A percentile compares a stretch with the other conserved stretches of the same genome.
phyloP scores from a whole-genome alignment of 1,284 basidiomycete species.

The Puccinia coronata region DNA sequence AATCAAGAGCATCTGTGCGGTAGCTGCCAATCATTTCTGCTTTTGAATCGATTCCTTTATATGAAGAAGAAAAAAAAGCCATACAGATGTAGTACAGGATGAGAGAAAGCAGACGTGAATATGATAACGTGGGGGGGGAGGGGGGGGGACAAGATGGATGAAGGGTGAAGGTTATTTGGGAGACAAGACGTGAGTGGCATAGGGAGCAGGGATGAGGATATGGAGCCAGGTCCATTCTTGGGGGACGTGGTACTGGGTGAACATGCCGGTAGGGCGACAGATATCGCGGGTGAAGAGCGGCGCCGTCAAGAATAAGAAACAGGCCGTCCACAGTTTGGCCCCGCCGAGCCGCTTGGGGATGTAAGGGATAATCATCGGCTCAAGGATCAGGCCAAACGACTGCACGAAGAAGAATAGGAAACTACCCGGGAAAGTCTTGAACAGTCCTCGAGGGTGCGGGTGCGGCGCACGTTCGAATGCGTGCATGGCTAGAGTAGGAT shows the following conservation, averaged over 20 bases:
- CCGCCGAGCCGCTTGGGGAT: slow-evolving; percentile 29
- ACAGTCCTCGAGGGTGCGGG: background rate
- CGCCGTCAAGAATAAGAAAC: slow-evolving; percentile 12
- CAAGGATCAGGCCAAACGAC: slow-evolving; percentile 30
- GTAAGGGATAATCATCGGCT: slow-evolving; percentile 33
- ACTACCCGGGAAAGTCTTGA: slow-evolving; percentile 8
- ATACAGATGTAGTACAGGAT: no score
- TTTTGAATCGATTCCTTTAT: no score
- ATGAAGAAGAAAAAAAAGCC: no score
- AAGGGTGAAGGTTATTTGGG: background rate
- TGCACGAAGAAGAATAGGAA: slow-evolving; percentile 39
- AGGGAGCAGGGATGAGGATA: background rate
- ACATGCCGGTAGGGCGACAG: background rate
- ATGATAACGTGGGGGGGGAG: no score
- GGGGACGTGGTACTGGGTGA: background rate
- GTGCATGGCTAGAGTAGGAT: background rate
- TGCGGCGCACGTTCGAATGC: slow-evolving; percentile 11
- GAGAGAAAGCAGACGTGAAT: no score
- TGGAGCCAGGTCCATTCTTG: slow-evolving; percentile 2
- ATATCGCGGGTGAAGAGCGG: slow-evolving; percentile 28
- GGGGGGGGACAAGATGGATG: background rate
- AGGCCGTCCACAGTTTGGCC: slow-evolving; percentile 1
- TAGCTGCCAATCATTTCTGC: no score
- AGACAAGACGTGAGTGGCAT: background rate
- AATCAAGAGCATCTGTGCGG: no score